A percentile compares a stretch with the other conserved stretches of the same genome.
phyloP scores from a whole-genome alignment of 305 asterid genomes.

The Galium porrigens region DNA sequence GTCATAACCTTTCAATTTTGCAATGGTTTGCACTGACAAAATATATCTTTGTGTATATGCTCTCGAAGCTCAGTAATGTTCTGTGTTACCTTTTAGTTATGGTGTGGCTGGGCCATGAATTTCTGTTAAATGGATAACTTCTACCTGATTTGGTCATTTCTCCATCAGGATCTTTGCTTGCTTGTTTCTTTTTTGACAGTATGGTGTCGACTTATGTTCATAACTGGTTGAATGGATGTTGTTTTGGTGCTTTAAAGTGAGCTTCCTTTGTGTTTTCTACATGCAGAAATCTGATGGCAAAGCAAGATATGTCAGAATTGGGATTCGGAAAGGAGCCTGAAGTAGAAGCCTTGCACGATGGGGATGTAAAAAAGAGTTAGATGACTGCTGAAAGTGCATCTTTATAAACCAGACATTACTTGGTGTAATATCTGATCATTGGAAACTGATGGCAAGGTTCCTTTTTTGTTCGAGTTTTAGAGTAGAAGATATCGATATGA shows the following conservation, averaged over 20 bases:
- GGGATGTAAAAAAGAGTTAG: slow-evolving; percentile 18
- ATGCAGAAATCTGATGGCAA: slow-evolving; percentile 96
- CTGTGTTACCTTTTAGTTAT: background rate
- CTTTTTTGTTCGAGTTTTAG: background rate
- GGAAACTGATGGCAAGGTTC: background rate
- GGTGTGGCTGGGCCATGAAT: background rate
- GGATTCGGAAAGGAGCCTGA: slow-evolving; percentile 44
- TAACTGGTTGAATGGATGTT: background rate
- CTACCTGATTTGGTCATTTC: background rate
- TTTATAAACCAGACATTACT: slow-evolving; percentile 2
- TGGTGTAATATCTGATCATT: background rate
- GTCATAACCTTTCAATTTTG: background rate
- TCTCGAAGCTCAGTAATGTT: background rate
- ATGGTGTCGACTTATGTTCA: background rate
- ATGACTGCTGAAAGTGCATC: slow-evolving; percentile 17
- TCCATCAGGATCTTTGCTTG: background rate
- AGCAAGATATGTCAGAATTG: slow-evolving; percentile 78
- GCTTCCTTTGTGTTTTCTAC: slow-evolving; percentile 15
- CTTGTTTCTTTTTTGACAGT: background rate
- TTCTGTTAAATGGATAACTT: background rate
- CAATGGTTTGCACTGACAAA: background rate
- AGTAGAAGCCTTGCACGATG: slow-evolving; percentile 23
- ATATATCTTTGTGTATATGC: background rate
- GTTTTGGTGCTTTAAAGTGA: slow-evolving; percentile 3
- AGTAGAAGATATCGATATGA: background rate